These are phyloP conservation scores for Jasminum sambac DNA, from an alignment of 257 asterid species.

Conservation along the genomic window DNA sequence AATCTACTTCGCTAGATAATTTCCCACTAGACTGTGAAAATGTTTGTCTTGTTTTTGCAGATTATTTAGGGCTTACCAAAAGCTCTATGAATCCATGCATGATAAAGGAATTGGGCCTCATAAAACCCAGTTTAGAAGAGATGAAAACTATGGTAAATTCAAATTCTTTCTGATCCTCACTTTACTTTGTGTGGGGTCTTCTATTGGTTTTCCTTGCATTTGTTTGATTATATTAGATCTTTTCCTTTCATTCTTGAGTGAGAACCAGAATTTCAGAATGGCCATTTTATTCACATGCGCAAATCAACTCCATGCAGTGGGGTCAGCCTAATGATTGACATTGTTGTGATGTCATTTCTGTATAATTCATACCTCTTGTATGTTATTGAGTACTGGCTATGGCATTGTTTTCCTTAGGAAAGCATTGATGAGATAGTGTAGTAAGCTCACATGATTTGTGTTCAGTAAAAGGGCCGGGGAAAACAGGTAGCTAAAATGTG, in stretches of 20 bases:
- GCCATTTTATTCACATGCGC: slow-evolving; percentile 2
- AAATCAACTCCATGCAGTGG: slow-evolving; percentile 1
- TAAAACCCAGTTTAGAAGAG: slow-evolving; percentile 95
- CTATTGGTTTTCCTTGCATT: slow-evolving; percentile 1
- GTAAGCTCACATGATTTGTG: background rate
- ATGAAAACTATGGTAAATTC: slow-evolving; percentile 76
- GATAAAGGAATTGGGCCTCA: slow-evolving; percentile 80
- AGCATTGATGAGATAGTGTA: background rate
- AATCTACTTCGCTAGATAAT: slow-evolving; percentile 15
- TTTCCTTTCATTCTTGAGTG: background rate
- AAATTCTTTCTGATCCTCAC: slow-evolving; percentile 8
- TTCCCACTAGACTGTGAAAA: slow-evolving; percentile 4
- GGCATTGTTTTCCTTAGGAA: background rate
- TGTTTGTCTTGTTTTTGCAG: slow-evolving; percentile 41
- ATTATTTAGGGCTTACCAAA: slow-evolving; percentile 81
- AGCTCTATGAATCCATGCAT: slow-evolving; percentile 83
- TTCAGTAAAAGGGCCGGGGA: background rate
- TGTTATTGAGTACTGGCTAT: background rate
- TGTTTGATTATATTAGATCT: slow-evolving; percentile 6
- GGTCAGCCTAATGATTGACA: slow-evolving; percentile 3
- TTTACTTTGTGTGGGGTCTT: slow-evolving; percentile 1
- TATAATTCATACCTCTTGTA: background rate
- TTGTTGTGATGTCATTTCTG: background rate
- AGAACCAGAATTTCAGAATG: slow-evolving; percentile 4
- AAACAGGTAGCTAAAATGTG: slow-evolving; percentile 7